Conservation (phyloP, 208 protist genomes). For the Naegleria fowleri region DNA sequence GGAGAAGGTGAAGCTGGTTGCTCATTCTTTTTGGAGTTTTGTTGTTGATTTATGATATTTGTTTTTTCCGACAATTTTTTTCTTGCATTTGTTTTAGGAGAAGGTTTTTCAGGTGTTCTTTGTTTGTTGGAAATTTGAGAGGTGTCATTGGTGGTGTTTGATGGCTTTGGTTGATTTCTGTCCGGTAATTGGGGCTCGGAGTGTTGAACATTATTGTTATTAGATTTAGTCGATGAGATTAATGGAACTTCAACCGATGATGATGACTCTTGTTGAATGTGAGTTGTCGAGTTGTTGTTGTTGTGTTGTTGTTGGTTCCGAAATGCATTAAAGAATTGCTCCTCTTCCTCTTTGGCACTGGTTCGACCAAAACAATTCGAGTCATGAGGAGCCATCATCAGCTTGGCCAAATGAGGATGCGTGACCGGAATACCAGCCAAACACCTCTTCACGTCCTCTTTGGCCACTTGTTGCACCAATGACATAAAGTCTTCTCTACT, state of each 20-base stretch:
- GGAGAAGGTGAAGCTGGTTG: not conserved
- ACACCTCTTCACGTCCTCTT: slow-evolving; percentile 17
- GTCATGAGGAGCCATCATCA: not conserved
- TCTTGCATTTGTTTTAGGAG: too few species aligned
- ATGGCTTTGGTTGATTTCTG: too few species aligned
- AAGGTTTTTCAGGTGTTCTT: too few species aligned
- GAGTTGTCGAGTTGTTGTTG: not conserved
- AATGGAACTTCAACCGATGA: too few species aligned
- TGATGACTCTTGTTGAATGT: not conserved
- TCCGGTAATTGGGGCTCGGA: too few species aligned
- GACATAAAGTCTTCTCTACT: not conserved
- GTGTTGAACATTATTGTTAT: too few species aligned
- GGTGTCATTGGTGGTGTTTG: too few species aligned
- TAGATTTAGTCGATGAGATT: too few species aligned
- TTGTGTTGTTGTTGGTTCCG: not conserved
- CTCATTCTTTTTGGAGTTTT: not conserved
- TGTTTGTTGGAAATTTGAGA: too few species aligned
- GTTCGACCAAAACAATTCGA: too few species aligned
- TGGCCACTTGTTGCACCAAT: not conserved
- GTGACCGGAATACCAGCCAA: not conserved
- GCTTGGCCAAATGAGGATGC: not conserved
- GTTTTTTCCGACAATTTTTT: not conserved
- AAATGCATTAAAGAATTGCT: not conserved
- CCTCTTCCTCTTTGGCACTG: too few species aligned
- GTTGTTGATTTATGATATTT: not conserved